phyloP scores from a whole-genome alignment of 805 yeast species.

The Zygotorulaspora chibaensis region DNA sequence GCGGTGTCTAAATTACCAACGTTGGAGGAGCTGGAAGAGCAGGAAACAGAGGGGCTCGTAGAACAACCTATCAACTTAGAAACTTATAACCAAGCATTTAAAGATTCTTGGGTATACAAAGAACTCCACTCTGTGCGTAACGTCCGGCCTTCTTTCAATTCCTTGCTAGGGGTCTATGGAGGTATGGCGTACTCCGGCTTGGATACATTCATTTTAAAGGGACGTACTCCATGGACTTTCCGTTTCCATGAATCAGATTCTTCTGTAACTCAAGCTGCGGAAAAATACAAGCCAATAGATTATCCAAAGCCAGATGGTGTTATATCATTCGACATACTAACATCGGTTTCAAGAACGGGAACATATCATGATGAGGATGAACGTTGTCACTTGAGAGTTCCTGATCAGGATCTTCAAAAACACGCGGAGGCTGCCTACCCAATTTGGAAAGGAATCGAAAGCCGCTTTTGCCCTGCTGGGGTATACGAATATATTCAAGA shows the following conservation, averaged over 20 bases:
- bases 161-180: conserved; percentile 69
- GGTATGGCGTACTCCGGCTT: conserved; percentile 84
- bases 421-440: conserved; percentile 73
- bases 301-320: conserved; percentile 97
- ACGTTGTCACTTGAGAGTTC: conserved; percentile 75
- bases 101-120: conserved; percentile 78
- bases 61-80: conserved; percentile 47
- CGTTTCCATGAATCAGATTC: conserved; percentile 68
- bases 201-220: conserved; percentile 71
- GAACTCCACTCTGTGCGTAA: conserved; percentile 85
- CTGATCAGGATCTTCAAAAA: conserved; percentile 54
- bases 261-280: conserved; percentile 63
- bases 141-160: conserved; percentile 84
- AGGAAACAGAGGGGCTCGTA: conserved; percentile 37
- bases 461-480: conserved; percentile 96
- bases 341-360: conserved; percentile 95
- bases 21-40: conserved; percentile 40
- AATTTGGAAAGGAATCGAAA: conserved; percentile 80
- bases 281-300: conserved; percentile 61
- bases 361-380: conserved; percentile 95
- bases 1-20: conserved; percentile 44
- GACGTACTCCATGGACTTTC: conserved; percentile 86
- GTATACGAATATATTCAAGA: conserved; percentile 88
- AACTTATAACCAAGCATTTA: conserved; percentile 59
- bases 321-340: conserved; percentile 83